Base-by-base conservation (phyloP, 345 rosid genomes). In the Punica granatum region DNA sequence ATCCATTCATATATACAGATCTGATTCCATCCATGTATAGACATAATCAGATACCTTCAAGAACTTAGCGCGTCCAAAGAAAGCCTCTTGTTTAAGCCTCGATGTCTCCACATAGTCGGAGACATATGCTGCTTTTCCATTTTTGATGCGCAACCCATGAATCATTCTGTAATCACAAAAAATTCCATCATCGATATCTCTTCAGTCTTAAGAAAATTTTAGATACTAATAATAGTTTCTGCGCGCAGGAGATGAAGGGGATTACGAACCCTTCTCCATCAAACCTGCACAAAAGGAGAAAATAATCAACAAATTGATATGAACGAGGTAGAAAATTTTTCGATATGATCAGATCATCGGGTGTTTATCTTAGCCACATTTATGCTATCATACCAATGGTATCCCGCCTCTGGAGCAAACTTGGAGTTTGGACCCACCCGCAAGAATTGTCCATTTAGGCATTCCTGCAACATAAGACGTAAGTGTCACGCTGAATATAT, bases 251-350 rank as follows among this genome's bases (percentile, higher is more conserved):
- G 9, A 30, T 13, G 41, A 37, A 37, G 11, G 5, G 5, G 68
- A 70, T 33, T 51, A 81, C 96, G 34, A 76, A 90, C 98, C 98
- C 98, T 73, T 93, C 98, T 79, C 98, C 98, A 80, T 94, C 97
- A 75, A 94, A 94, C 99, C 98, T 93, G 92, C 76, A 77, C 48
- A n/a, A 77, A 41, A 65, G 18, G 10, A 37, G 41, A 37, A 37
- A 37, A 37, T 37, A 11, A 37, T 37, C 41, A 37, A 37, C 11
- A 11, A 37, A 37, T 37, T 37, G 88, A 93, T 97, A 96, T 90
- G 90, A 74, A 78, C 48, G 62, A 37, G 41, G 41, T 5, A 37
- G 41, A 4, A 37, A n/a, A n/a, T n/a, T n/a, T n/a, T n/a, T n/a
- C n/a, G n/a, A n/a, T n/a, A 4, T 37, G 41, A 37, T 37, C 41